A percentile compares a stretch with the other conserved stretches of the same genome.
These are phyloP conservation scores for Pseudoturritis turrita DNA, from an alignment of 345 rosid species.

Conservation along the genomic window DNA sequence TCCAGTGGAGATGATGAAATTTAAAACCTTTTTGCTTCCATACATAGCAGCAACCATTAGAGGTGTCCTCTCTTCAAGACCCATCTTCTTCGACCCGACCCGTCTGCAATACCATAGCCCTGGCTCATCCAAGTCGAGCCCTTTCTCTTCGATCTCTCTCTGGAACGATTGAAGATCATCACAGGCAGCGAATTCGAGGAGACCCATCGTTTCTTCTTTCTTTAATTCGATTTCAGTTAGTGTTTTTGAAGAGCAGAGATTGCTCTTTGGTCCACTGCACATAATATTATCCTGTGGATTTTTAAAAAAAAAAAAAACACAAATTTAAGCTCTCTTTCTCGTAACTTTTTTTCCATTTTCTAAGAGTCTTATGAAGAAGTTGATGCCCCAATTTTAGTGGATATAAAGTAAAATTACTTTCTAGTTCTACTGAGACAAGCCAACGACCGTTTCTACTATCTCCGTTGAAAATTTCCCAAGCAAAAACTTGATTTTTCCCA, in stretches of 20 bases:
- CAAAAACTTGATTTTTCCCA: not conserved
- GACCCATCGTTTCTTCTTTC: slow-evolving; percentile 37
- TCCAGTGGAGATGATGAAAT: slow-evolving; percentile 50
- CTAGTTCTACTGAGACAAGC: slow-evolving; percentile 15
- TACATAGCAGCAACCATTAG: slow-evolving; percentile 81
- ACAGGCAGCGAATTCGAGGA: slow-evolving; percentile 80
- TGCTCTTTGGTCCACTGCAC: slow-evolving; percentile 50
- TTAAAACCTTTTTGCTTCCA: slow-evolving; percentile 60
- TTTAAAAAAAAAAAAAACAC: not conserved
- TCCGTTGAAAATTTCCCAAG: not conserved
- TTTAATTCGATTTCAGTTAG: slow-evolving; percentile 44
- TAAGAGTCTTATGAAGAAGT: not conserved
- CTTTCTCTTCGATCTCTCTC: slow-evolving; percentile 51
- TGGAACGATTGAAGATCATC: slow-evolving; percentile 61
- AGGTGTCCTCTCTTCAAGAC: slow-evolving; percentile 78
- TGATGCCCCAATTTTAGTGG: not conserved
- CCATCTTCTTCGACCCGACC: slow-evolving; percentile 77
- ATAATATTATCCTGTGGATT: slow-evolving; percentile 44
- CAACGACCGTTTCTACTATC: not conserved
- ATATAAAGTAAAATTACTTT: slow-evolving; percentile 10
- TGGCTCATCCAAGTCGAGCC: slow-evolving; percentile 49
- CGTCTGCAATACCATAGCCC: slow-evolving; percentile 73
- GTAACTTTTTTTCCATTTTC: not conserved
- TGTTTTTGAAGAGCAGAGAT: slow-evolving; percentile 30
- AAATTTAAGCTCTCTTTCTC: not conserved